These are phyloP conservation scores for Phytophthora parvispora DNA, from an alignment of 352 stramenopile species.

Conservation along the genomic window DNA sequence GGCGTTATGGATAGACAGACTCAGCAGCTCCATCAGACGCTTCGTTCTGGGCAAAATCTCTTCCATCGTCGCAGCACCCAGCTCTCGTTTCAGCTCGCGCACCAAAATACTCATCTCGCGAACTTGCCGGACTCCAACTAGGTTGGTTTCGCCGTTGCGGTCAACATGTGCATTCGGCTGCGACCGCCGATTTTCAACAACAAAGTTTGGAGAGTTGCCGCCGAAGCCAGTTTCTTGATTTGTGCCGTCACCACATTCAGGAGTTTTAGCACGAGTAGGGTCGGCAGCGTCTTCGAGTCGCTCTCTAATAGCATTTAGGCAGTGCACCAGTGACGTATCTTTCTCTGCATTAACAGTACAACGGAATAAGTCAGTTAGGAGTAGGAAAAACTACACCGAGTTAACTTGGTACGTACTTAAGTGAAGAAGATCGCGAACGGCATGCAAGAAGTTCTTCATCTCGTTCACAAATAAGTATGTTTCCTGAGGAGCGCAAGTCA, in stretches of 20 bases:
- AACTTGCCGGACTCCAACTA: constrained; percentile 78
- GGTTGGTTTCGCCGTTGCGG: constrained; percentile 23
- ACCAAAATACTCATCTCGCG: constrained; percentile 79
- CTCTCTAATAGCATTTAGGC: constrained; percentile 62
- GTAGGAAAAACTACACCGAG: neutral
- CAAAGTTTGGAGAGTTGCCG: constrained; percentile 59
- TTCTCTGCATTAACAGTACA: constrained; percentile 37
- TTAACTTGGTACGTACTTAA: constrained; percentile 58
- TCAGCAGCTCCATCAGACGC: constrained; percentile 86
- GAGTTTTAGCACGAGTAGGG: neutral
- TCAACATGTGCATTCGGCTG: constrained; percentile 3
- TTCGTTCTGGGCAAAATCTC: constrained; percentile 84
- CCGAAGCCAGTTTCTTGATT: constrained; percentile 18
- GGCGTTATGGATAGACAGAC: constrained; percentile 69
- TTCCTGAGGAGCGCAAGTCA: constrained; percentile 49
- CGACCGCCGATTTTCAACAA: constrained; percentile 56
- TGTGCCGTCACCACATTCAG: constrained; percentile 3
- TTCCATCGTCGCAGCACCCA: constrained; percentile 75
- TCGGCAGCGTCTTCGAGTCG: constrained; percentile 28
- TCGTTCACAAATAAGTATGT: constrained; percentile 90
- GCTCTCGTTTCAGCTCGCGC: constrained; percentile 80
- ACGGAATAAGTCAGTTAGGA: neutral
- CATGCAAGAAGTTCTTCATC: constrained; percentile 87
- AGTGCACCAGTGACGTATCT: constrained; percentile 53
- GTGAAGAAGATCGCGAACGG: constrained; percentile 65